Percentiles rank a stretch among this genome's conserved stretches.
Conservation (phyloP, 1,284 basidiomycete genomes). For the Cutaneotrichosporon daszewskae region DNA sequence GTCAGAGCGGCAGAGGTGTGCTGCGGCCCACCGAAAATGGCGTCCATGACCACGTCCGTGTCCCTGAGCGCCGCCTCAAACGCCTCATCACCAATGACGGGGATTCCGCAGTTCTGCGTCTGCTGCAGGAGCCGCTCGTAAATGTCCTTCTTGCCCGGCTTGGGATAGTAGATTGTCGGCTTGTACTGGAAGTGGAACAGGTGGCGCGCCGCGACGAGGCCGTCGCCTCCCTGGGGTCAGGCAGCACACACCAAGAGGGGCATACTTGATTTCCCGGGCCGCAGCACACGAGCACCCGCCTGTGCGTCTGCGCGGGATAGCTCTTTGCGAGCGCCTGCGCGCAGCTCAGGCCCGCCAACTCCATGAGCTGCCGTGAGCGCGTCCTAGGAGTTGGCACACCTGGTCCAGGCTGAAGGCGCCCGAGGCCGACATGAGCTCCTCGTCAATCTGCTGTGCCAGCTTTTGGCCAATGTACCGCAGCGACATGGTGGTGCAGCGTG, state of each 20-base stretch:
- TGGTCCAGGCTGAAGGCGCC: slow-evolving; percentile 90
- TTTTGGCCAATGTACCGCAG: slow-evolving; percentile 69
- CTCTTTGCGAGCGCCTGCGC: slow-evolving; percentile 78
- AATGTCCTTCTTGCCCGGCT: slow-evolving; percentile 74
- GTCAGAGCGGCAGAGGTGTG: not conserved
- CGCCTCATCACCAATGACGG: slow-evolving; percentile 56
- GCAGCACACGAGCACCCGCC: slow-evolving; percentile 81
- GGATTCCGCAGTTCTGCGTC: slow-evolving; percentile 79
- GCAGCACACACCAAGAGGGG: not conserved
- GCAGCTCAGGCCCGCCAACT: slow-evolving; percentile 93
- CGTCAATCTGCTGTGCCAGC: slow-evolving; percentile 86
- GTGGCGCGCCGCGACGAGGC: slow-evolving; percentile 91
- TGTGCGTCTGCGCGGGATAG: slow-evolving; percentile 62
- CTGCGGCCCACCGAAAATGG: slow-evolving; percentile 71
- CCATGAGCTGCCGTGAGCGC: slow-evolving; percentile 71
- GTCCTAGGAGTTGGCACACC: slow-evolving; percentile 46
- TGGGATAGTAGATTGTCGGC: slow-evolving; percentile 83
- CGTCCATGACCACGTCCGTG: slow-evolving; percentile 84
- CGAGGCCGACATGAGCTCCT: slow-evolving; percentile 75
- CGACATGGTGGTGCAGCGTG: slow-evolving; percentile 61
- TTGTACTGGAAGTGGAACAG: slow-evolving; percentile 83
- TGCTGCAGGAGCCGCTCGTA: slow-evolving; percentile 80
- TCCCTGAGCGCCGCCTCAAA: slow-evolving; percentile 54
- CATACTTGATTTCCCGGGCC: slow-evolving; percentile 84
- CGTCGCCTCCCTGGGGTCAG: slow-evolving; percentile 71